These are phyloP conservation scores for Neurospora sp. DNA, from an alignment of 495 filamentous ascomycete species.

Conservation along the genomic window DNA sequence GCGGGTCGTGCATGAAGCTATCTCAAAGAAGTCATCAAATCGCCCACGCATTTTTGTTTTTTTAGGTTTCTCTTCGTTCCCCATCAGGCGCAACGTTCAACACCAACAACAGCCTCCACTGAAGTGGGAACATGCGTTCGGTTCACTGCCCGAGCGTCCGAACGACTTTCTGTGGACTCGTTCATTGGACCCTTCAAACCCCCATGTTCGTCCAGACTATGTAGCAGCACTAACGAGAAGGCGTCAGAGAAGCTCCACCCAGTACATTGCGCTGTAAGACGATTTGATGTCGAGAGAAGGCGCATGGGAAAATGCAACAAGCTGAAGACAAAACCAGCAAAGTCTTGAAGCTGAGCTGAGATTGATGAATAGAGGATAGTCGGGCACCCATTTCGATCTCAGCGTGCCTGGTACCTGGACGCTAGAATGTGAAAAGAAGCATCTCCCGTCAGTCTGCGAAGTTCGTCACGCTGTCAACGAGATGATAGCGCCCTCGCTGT, in stretches of 20 bases:
- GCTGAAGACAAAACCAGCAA: neutral
- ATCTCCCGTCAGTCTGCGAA: neutral
- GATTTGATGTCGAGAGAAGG: neutral
- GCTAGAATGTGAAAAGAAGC: neutral
- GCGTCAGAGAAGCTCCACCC: neutral
- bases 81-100: neutral
- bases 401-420: neutral
- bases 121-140: neutral
- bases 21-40: neutral
- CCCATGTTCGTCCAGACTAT: neutral
- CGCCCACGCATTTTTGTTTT: neutral
- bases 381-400: neutral
- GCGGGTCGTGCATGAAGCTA: neutral
- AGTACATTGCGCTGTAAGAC: neutral
- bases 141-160: neutral
- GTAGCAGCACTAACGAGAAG: neutral
- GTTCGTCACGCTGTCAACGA: neutral
- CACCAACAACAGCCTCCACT: neutral
- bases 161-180: neutral
- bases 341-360: neutral
- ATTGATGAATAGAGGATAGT: neutral
- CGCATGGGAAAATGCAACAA: neutral
- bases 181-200: neutral
- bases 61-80: neutral
- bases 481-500: neutral